phyloP scores from a whole-genome alignment of 495 filamentous ascomycete species.

The Umbilicaria muhlenbergii region DNA sequence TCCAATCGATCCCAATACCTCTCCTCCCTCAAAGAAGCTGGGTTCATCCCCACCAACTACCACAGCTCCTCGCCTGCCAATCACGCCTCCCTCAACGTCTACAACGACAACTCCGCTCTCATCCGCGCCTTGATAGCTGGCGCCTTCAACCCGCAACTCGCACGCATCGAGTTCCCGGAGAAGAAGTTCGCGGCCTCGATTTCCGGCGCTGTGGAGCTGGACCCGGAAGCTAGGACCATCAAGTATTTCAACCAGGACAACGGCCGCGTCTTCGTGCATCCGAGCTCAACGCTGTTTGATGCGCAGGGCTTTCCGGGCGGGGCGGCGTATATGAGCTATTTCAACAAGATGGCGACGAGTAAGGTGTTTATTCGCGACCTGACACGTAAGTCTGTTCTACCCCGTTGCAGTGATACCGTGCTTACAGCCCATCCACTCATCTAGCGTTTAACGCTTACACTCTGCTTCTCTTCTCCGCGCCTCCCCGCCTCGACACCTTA shows the following conservation, averaged over 20 bases:
- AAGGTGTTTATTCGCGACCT: constrained; percentile 80
- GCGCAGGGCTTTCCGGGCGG: constrained; percentile 56
- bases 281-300: constrained; percentile 70
- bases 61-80: constrained; percentile 12
- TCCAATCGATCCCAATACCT: constrained; percentile 76
- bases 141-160: constrained; percentile 81
- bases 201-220: constrained; percentile 76
- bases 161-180: constrained; percentile 80
- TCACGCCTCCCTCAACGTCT: constrained; percentile 23
- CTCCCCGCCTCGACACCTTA: constrained; percentile 70
- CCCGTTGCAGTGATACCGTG: not conserved
- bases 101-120: constrained; percentile 39
- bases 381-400: constrained; percentile 47
- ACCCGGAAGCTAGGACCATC: constrained; percentile 83
- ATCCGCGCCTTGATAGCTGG: constrained; percentile 80
- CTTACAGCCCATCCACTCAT: constrained; percentile 3
- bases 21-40: constrained; percentile 69
- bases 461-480: constrained; percentile 77
- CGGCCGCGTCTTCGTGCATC: constrained; percentile 84
- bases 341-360: constrained; percentile 76
- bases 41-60: constrained; percentile 49
- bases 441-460: constrained; percentile 82
- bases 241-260: constrained; percentile 81
- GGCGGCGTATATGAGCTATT: constrained; percentile 65
- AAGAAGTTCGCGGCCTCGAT: constrained; percentile 81